Evolutionary conservation across 1,284 basidiomycete genomes (phyloP).

Genomic region (Cerioporus squamosus): DNA sequence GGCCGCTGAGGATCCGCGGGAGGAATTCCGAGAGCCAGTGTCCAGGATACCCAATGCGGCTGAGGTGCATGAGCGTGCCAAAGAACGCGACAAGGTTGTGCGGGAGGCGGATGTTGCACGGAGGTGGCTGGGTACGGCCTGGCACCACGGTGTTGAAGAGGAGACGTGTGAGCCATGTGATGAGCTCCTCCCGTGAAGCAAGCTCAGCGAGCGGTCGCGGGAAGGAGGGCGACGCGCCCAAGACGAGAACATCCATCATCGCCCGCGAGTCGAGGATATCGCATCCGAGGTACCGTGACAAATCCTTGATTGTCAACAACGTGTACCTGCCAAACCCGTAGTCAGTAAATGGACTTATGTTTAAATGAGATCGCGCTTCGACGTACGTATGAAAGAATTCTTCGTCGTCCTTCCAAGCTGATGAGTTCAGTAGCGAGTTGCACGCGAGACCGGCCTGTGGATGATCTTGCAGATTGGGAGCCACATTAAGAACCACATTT

Average conservation of each 20-base stretch:
- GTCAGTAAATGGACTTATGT: neutral
- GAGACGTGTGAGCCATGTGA: conserved; percentile 42
- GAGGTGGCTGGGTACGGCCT: conserved; percentile 31
- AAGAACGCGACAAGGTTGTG: conserved; percentile 42
- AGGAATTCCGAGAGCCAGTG: conserved; percentile 42
- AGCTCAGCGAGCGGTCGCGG: conserved; percentile 34
- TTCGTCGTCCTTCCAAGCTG: conserved; percentile 30
- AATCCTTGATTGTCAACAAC: conserved; percentile 29
- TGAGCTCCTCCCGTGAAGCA: conserved; percentile 37
- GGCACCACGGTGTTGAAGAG: conserved; percentile 39
- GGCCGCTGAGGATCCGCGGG: conserved; percentile 33
- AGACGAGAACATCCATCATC: conserved; percentile 24
- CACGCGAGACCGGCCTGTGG: conserved; percentile 29
- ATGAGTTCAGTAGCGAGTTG: conserved; percentile 37
- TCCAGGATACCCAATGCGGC: conserved; percentile 39
- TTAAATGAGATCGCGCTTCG: neutral
- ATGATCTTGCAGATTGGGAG: conserved; percentile 30
- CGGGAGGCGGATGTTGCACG: conserved; percentile 39
- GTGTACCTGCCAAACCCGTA: conserved; percentile 33
- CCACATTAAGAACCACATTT: conserved; percentile 32
- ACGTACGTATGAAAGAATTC: conserved; percentile 33
- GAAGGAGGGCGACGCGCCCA: conserved; percentile 19
- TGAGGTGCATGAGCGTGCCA: conserved; percentile 40
- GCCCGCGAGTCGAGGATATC: conserved; percentile 23
- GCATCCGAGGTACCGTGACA: conserved; percentile 37